Conservation (phyloP, 2,329 filamentous ascomycete genomes). For the Neofusicoccum sp. region DNA sequence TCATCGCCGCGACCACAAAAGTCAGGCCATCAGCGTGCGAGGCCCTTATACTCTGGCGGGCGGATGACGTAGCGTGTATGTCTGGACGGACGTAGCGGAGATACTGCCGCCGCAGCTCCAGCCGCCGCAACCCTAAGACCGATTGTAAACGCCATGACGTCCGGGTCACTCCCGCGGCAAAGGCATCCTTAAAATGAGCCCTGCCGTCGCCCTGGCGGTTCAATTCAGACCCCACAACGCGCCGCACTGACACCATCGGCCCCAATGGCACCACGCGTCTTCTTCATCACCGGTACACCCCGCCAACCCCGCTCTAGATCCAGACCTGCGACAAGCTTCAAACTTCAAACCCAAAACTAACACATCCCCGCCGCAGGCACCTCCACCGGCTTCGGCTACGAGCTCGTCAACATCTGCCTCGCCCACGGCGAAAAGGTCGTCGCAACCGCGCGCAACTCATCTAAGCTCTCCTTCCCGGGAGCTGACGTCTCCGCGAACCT, state of each 20-base stretch:
- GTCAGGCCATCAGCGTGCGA: too few relatives aligned
- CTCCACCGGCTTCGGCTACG: slow-evolving; percentile 50
- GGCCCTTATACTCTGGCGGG: too few relatives aligned
- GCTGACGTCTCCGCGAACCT: slow-evolving; percentile 34
- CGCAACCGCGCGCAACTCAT: slow-evolving; percentile 48
- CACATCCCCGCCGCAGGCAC: slow-evolving; percentile 33
- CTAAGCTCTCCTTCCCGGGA: slow-evolving; percentile 39
- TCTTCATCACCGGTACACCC: slow-evolving; percentile 39
- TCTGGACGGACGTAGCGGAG: slow-evolving; percentile 3
- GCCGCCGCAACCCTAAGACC: background rate
- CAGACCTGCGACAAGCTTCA: background rate
- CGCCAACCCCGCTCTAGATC: background rate
- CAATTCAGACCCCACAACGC: background rate
- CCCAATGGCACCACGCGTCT: slow-evolving; percentile 47
- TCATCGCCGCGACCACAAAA: too few relatives aligned
- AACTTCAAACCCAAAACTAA: background rate
- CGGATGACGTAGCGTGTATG: too few relatives aligned
- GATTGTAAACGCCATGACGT: background rate
- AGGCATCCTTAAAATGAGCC: background rate
- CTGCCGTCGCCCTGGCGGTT: background rate
- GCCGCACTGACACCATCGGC: background rate
- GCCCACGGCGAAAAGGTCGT: slow-evolving; percentile 45
- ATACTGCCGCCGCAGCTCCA: background rate
- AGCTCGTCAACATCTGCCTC: slow-evolving; percentile 41
- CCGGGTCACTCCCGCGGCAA: background rate